These are phyloP conservation scores for Cucumis hystrix DNA, from an alignment of 306 rosid species.

Conservation along the genomic window DNA sequence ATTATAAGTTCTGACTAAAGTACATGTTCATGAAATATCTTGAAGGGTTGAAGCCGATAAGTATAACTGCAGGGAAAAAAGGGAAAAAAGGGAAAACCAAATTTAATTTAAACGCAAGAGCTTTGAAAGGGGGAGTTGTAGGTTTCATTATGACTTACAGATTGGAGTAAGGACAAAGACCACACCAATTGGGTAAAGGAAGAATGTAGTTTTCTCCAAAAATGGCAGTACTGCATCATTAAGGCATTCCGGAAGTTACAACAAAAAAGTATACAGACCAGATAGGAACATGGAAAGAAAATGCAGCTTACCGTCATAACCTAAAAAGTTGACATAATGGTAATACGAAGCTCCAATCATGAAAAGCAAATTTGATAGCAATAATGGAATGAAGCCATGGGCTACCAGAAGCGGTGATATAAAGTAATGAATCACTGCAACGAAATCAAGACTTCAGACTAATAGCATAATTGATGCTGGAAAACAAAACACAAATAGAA, in stretches of 20 bases:
- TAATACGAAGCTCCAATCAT: constrained; percentile 93
- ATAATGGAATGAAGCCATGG: constrained; percentile 81
- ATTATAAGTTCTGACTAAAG: constrained; percentile 62
- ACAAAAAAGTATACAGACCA: too few species aligned
- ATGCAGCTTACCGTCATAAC: constrained; percentile 74
- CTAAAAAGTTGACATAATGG: constrained; percentile 96
- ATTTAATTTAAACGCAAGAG: constrained; percentile 15
- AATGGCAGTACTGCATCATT: constrained; percentile 88
- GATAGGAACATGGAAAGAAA: neutral
- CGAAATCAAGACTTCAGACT: constrained; percentile 21
- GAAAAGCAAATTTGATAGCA: constrained; percentile 89
- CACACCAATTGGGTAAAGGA: constrained; percentile 82
- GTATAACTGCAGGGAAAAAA: constrained; percentile 54
- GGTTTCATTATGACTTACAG: constrained; percentile 50
- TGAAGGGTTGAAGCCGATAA: constrained; percentile 98
- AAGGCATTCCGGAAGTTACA: neutral
- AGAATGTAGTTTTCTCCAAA: constrained; percentile 89
- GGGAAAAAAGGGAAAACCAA: neutral
- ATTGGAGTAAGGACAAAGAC: constrained; percentile 88
- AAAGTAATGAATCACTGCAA: constrained; percentile 94
- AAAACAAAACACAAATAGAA: constrained; percentile 3
- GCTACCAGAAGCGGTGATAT: constrained; percentile 88
- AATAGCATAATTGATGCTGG: neutral
- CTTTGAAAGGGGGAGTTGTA: constrained; percentile 8
- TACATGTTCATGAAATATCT: constrained; percentile 85